Conservation (phyloP, 345 rosid genomes). For the Nasturtium officinale region DNA sequence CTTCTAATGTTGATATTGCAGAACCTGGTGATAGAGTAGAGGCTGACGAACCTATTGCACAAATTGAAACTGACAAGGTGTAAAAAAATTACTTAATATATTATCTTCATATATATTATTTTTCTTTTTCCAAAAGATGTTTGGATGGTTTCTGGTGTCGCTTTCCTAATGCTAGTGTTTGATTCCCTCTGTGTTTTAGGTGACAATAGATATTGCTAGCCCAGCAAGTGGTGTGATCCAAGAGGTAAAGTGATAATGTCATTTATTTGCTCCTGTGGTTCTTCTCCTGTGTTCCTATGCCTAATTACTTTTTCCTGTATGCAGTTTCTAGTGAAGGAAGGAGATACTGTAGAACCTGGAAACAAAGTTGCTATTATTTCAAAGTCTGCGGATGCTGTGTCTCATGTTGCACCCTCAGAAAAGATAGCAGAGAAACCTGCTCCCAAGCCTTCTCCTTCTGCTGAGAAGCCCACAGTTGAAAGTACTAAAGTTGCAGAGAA, state of each 20-base stretch:
- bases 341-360: conserved; percentile 97
- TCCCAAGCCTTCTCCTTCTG: conserved; percentile 59
- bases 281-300: neutral
- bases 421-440: conserved; percentile 54
- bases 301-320: neutral
- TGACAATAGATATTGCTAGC: conserved; percentile 84
- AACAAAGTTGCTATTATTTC: conserved; percentile 83
- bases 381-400: conserved; percentile 73
- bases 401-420: conserved; percentile 85
- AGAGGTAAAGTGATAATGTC: conserved; percentile 52
- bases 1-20: conserved; percentile 38
- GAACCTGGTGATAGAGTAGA: conserved; percentile 94
- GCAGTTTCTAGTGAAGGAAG: conserved; percentile 90
- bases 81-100: neutral
- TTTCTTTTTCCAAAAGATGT: conserved; percentile 4
- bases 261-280: conserved; percentile 5
- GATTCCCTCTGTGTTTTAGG: conserved; percentile 48
- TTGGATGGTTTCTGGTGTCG: neutral
- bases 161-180: conserved; percentile 27
- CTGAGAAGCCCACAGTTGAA: conserved; percentile 57
- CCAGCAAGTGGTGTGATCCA: conserved; percentile 82
- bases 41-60: conserved; percentile 90
- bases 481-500: conserved; percentile 51
- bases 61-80: conserved; percentile 98
- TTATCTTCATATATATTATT: neutral